Evolutionary conservation across 1,139 yeast species (phyloP), one percentile per base, ranked within the genome.

Genomic region (Protomyces inundatus): DNA sequence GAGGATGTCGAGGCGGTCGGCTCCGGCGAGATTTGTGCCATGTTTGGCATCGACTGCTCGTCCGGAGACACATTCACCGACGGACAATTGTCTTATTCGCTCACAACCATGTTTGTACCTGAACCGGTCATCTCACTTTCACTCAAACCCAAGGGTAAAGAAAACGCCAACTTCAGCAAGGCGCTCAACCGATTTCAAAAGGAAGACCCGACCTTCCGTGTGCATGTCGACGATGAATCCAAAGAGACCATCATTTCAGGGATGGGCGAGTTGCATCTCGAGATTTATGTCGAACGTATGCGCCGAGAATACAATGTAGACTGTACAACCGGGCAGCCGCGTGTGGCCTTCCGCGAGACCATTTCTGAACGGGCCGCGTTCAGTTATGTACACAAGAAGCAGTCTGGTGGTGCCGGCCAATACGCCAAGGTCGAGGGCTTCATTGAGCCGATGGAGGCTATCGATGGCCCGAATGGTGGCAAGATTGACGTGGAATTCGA

Each of bases 391-490:
- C 98, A 91, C 80, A 93, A 93, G 82, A 91, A 91, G 75, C 99
- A 93, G 80, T 84, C 95, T 73, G 99, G 99, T 77, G 99, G 99
- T 82, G 96, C 98, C 69, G 99, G 99, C 79, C 99, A 93, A 80
- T 93, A 86, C 75, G 98, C 96, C 77, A 86, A 95, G 79, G 97
- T 93, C 71, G 88, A 91, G 77, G 99, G 99, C 73, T 84, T 81
- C 65, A 77, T 95, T 77, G 77, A 81, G 12, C 86, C 93, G 55
- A 74, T 83, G 57, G 87, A 82, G 64, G 46, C 60, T 2, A 51
- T n/a, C 9, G 66, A 85, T 33, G 54, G 54, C 16, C 52, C 55
- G n/a, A 58, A 85, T 62, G 77, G 73, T 23, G 72, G 70, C 57
- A 82, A 81, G 64, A 73, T 71, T 46, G 71, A 71, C 61, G 91